Evolutionary conservation across 345 rosid species (phyloP), one percentile per base, ranked within the genome.

Genomic region (Rhodamnia argentea): DNA sequence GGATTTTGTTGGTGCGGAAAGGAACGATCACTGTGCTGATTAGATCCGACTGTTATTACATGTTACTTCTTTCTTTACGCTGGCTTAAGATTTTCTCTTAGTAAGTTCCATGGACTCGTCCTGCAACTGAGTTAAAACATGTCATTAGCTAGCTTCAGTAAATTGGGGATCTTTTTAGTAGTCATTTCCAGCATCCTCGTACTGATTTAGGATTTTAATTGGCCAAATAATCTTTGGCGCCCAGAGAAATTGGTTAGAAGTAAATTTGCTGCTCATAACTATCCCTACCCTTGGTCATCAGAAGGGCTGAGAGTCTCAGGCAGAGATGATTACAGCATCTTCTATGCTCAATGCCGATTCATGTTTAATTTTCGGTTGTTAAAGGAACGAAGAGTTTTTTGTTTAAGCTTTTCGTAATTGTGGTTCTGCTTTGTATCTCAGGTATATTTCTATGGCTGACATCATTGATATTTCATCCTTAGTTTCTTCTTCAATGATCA

Each of bases 361-460:
- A 18, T 37, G 81, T 10, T 70, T 18, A 32, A 4, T 70, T 18
- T 26, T 12, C 81, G 10, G 47, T 2, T 2, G 81, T 22, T 10
- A 32, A 37, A 32, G 47, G 47, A 70, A 70, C 3, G 10, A 20
- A 20, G 47, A 37, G 47, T 20, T 70, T 70, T 1, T 37, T 0
- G 47, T 37, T 37, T 70, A 18, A 70, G 1, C 26, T 70, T 70
- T 70, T 32, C 0, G 78, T 70, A 10, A 70, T 15, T 8, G 42
- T 22, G 47, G 47, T 37, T 70, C 83, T 47, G 84, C 84, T 58
- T 82, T 91, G 89, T 32, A 18, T 70, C 37, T 20, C 89, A 96
- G 98, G 92, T 97, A 96, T 54, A 91, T 94, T 64, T 97, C 96
- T n/a, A 90, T 97, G 88, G 97, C 93, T 82, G 98, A 94, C 90